Percentiles rank a stretch among this genome's conserved stretches.
Conservation (phyloP, 2,329 filamentous ascomycete species). For the Ramularia collo-cygni region DNA sequence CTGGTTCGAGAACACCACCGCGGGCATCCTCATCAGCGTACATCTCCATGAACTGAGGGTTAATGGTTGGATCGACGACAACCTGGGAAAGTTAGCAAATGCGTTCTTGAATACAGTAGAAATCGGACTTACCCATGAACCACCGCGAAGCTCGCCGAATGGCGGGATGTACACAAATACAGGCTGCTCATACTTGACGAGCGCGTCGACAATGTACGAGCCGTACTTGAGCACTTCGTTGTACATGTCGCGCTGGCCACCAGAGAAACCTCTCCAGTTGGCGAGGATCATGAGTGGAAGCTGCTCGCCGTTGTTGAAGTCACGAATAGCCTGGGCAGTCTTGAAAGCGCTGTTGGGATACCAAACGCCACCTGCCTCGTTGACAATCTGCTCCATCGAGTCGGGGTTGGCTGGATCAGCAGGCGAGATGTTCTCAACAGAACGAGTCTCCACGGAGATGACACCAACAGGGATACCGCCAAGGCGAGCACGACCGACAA, state of each 20-base stretch:
- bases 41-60: slow-evolving; percentile 97
- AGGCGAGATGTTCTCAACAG: slow-evolving; percentile 92
- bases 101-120: not conserved
- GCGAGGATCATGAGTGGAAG: slow-evolving; percentile 97
- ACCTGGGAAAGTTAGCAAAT: slow-evolving; percentile 48
- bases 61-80: slow-evolving; percentile 97
- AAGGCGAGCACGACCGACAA: slow-evolving; percentile 90
- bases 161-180: slow-evolving; percentile 99
- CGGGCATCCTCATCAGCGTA: slow-evolving; percentile 93
- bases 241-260: slow-evolving; percentile 99
- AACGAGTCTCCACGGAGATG: slow-evolving; percentile 91
- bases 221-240: slow-evolving; percentile 99
- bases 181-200: slow-evolving; percentile 97
- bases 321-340: slow-evolving; percentile 95
- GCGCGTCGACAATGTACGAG: slow-evolving; percentile 95
- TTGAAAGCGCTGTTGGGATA: slow-evolving; percentile 99
- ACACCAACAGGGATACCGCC: slow-evolving; percentile 98
- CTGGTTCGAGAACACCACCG: slow-evolving; percentile 94
- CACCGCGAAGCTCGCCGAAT: slow-evolving; percentile 92
- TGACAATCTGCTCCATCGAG: slow-evolving; percentile 90
- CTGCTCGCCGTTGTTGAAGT: slow-evolving; percentile 99
- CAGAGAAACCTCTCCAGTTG: slow-evolving; percentile 99
- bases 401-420: slow-evolving; percentile 97
- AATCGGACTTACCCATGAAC: slow-evolving; percentile 68
- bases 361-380: slow-evolving; percentile 98